Percentiles rank a stretch among this genome's conserved stretches.
These are phyloP conservation scores for Punctularia strigosozonata DNA, from an alignment of 768 basidiomycete genomes.

Conservation along the genomic window DNA sequence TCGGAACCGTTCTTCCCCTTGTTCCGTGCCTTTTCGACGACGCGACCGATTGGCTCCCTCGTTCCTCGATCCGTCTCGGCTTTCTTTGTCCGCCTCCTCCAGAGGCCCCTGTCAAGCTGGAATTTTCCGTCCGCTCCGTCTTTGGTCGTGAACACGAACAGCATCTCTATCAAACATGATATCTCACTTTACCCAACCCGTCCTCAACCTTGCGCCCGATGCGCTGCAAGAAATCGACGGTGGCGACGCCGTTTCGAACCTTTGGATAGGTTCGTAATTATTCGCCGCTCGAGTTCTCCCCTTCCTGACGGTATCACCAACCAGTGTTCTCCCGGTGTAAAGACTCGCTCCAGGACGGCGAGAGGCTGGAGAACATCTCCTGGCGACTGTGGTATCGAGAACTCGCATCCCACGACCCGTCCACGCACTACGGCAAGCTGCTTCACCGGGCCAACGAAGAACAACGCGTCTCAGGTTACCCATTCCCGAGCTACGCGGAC, in stretches of 20 bases:
- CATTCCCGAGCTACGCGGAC: neutral
- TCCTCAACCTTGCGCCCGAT: slow-evolving; percentile 55
- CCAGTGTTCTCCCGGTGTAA: slow-evolving; percentile 82
- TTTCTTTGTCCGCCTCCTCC: too few species aligned
- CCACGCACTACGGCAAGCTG: slow-evolving; percentile 15
- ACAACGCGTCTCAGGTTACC: too few species aligned
- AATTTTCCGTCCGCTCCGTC: too few species aligned
- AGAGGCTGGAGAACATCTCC: slow-evolving; percentile 73
- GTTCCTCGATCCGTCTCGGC: neutral
- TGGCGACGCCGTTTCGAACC: slow-evolving; percentile 48
- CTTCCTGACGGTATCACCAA: slow-evolving; percentile 5
- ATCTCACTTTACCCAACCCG: slow-evolving; percentile 43
- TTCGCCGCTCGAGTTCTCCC: slow-evolving; percentile 3
- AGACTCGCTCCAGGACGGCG: slow-evolving; percentile 67
- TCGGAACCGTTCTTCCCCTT: neutral
- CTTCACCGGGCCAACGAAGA: too few species aligned
- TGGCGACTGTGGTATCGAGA: slow-evolving; percentile 80
- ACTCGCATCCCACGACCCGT: slow-evolving; percentile 22
- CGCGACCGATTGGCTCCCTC: neutral
- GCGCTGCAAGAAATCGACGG: slow-evolving; percentile 60
- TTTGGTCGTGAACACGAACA: too few species aligned
- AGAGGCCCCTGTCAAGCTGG: too few species aligned
- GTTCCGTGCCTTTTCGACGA: neutral
- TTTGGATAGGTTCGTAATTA: slow-evolving; percentile 52
- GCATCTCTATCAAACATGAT: too few species aligned